phyloP scores from a whole-genome alignment of 2,329 filamentous ascomycete genomes.

The Penicillium nordicum region DNA sequence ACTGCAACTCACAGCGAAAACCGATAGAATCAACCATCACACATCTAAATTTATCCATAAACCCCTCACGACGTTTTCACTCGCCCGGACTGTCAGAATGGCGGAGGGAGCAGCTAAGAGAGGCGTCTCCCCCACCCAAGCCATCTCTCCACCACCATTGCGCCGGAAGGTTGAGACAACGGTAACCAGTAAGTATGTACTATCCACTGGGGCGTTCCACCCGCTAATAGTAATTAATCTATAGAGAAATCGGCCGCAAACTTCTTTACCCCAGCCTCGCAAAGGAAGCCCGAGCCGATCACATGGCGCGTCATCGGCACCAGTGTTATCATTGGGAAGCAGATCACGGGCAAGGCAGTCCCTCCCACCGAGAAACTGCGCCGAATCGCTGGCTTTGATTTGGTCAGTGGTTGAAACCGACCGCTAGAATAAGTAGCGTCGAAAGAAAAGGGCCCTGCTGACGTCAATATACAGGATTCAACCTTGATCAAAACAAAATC shows the following conservation, averaged over 20 bases:
- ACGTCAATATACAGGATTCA: conserved; percentile 60
- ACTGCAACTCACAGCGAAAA: not conserved
- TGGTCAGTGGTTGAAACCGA: conserved; percentile 30
- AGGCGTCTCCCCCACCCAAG: conserved; percentile 33
- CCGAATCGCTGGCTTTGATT: conserved; percentile 47
- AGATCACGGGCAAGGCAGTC: conserved; percentile 44
- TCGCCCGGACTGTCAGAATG: conserved; percentile 24
- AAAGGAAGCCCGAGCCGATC: conserved; percentile 75
- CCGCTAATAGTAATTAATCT: not conserved
- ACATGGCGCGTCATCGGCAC: conserved; percentile 65
- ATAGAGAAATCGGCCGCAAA: conserved; percentile 60
- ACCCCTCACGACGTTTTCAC: conserved; percentile 13
- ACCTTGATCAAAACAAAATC: conserved; percentile 79
- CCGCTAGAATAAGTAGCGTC: not conserved
- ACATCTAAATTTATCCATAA: not conserved
- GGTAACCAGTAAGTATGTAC: conserved; percentile 49
- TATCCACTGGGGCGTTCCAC: too few species aligned
- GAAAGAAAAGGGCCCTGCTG: not conserved
- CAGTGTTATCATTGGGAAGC: conserved; percentile 74
- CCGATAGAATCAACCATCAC: not conserved
- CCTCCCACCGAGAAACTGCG: conserved; percentile 18
- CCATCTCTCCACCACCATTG: conserved; percentile 56
- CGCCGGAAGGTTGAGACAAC: conserved; percentile 55
- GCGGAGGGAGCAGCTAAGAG: conserved; percentile 34
- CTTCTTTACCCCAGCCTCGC: conserved; percentile 83